These are phyloP conservation scores for Beauveria caledonica DNA, from an alignment of 2,329 filamentous ascomycete species.

Conservation along the genomic window DNA sequence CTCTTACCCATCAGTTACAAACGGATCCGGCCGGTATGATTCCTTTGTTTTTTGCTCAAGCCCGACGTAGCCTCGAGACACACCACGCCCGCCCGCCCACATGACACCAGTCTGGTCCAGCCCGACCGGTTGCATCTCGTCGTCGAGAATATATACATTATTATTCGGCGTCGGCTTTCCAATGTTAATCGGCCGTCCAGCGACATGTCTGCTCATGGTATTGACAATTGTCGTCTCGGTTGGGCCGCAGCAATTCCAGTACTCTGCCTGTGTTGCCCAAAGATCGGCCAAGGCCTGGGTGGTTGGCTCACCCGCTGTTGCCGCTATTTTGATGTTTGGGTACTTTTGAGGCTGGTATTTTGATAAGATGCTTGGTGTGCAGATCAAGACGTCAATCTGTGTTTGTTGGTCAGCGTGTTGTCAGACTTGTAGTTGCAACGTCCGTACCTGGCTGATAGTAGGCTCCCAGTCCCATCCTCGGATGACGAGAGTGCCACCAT, in stretches of 20 bases:
- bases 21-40: conserved; percentile 42
- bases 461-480: conserved; percentile 41
- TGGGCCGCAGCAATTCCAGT: conserved; percentile 51
- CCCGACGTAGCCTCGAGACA: conserved; percentile 48
- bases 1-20: conserved; percentile 39
- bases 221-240: conserved; percentile 54
- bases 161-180: conserved; percentile 50
- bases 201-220: conserved; percentile 42
- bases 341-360: conserved; percentile 39
- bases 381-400: conserved; percentile 44
- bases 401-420: not conserved
- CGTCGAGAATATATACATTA: conserved; percentile 45
- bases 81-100: conserved; percentile 49
- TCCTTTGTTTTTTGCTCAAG: conserved; percentile 41
- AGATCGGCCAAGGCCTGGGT: conserved; percentile 44
- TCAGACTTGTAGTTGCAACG: not conserved
- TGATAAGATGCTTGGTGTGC: conserved; percentile 46
- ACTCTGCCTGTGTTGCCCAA: conserved; percentile 41
- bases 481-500: conserved; percentile 47
- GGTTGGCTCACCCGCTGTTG: conserved; percentile 48
- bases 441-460: conserved; percentile 35
- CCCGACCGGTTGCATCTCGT: conserved; percentile 33
- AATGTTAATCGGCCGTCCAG: conserved; percentile 41
- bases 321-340: conserved; percentile 43
- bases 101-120: conserved; percentile 43